A percentile compares a stretch with the other conserved stretches of the same genome.
phyloP scores from a whole-genome alignment of 306 rosid species.

The Medicago lupulina region DNA sequence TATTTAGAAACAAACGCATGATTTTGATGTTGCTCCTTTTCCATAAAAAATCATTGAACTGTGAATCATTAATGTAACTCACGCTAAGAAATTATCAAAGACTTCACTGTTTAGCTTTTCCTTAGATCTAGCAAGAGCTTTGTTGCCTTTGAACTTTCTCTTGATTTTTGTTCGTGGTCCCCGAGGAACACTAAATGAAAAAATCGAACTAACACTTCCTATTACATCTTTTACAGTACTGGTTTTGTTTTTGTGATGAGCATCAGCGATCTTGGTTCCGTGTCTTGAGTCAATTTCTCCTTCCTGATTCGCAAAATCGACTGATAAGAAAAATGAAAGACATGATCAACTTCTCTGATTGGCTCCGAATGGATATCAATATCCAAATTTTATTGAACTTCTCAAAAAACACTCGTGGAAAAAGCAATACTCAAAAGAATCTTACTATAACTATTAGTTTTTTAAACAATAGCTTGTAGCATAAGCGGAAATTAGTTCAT shows the following conservation, averaged over 20 bases:
- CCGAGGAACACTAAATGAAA: conserved; percentile 38
- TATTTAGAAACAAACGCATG: conserved; percentile 35
- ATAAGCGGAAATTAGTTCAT: background rate
- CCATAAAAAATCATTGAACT: conserved; percentile 21
- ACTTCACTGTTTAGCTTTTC: conserved; percentile 55
- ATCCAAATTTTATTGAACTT: background rate
- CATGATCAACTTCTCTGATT: conserved; percentile 34
- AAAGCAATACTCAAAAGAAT: background rate
- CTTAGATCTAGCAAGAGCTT: conserved; percentile 36
- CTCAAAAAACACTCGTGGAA: background rate
- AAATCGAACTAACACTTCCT: conserved; percentile 4
- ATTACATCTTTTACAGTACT: background rate
- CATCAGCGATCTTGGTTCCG: background rate
- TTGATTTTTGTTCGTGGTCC: conserved; percentile 45
- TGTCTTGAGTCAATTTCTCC: background rate
- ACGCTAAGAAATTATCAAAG: conserved; percentile 63
- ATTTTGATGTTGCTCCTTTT: background rate
- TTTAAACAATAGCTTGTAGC: background rate
- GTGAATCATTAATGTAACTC: conserved; percentile 44
- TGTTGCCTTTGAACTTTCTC: conserved; percentile 37
- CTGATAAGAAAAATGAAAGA: conserved; percentile 38
- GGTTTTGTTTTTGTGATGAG: conserved; percentile 3
- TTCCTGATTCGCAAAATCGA: conserved; percentile 16
- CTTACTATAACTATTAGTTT: background rate
- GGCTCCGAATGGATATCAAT: conserved; percentile 5